Percentiles rank a stretch among this genome's conserved stretches.
Evolutionary conservation across 192 early-diverging fungal species (phyloP).

Genomic region (Lobosporangium transversale): DNA sequence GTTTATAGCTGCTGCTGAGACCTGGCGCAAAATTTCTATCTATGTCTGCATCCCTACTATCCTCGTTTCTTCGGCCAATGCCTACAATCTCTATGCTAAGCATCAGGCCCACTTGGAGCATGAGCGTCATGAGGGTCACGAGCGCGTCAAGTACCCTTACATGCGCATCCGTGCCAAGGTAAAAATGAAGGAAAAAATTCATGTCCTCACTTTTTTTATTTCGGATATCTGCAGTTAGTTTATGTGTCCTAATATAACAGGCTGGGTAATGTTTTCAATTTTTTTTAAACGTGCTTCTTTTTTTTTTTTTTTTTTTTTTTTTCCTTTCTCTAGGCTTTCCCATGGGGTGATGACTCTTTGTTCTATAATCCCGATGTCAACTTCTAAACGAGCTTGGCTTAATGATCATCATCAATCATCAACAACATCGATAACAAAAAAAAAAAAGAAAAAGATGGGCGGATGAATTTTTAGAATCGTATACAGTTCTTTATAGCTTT

Average conservation of each 20-base stretch:
- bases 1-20: conserved; percentile 41
- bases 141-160: conserved; percentile 52
- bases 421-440: not conserved
- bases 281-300: no score
- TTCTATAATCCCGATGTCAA: conserved; percentile 52
- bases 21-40: conserved; percentile 58
- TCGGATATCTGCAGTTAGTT: not conserved
- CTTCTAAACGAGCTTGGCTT: conserved; percentile 47
- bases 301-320: not conserved
- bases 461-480: not conserved
- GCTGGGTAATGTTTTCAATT: not conserved
- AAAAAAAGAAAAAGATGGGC: not conserved
- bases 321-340: conserved; percentile 42
- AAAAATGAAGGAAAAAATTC: not conserved
- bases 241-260: not conserved
- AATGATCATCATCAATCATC: no score
- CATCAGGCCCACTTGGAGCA: conserved; percentile 57
- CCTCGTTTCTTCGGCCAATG: conserved; percentile 46
- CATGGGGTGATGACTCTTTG: conserved; percentile 52
- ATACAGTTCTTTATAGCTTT: not conserved
- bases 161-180: conserved; percentile 55
- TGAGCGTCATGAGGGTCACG: conserved; percentile 49
- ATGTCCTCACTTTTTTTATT: not conserved
- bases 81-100: conserved; percentile 49
- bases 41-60: conserved; percentile 50